Evolutionary conservation across 2,329 filamentous ascomycete species (phyloP), one percentile per base, ranked within the genome.

Genomic region (Dactylellina drechsleri): DNA sequence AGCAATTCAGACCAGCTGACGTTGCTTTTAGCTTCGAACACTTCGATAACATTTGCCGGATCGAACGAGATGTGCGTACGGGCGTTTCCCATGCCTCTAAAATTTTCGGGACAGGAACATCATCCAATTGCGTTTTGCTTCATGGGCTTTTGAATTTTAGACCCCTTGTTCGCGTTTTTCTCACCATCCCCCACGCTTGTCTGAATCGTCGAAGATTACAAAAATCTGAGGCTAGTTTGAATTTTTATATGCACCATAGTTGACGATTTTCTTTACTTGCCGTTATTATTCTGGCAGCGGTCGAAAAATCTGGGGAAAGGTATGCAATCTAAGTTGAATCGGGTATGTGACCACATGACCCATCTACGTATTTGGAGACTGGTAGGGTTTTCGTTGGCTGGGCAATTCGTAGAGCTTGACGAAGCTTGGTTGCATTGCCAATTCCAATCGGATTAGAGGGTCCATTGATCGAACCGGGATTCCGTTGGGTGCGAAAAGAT

Each of bases 261-360:
- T 16, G 20, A 6, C 18, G 12, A 13, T 31, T 54, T 57, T 36
- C 40, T n/a, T 7, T 7, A 28, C 31, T 36, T 36, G 31, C 31
- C 31, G 31, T 10, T 10, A 36, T 36, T 36, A 10, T 36, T 36
- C 31, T 5, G 31, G 36, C 2, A 23, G 18, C 1, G 12, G 47
- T 20, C 2, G 47, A 23, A 23, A 52, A 20, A 52, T 23, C 15
- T 54, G 43, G 23, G 40, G 20, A 31, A 60, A 18, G 26, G 6
- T 4, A 36, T 49, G 41, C 36, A 43, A 23, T 40, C 56, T 59
- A 59, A 36, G 28, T 28, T 40, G 15, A 20, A 47, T 60, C 10
- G 12, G 41, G 57, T 12, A 23, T 20, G 23, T 49, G 57, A 18
- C 15, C 57, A 36, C 57, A 49, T 60, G 57, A 60, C 43, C 57